Conservation (phyloP, 208 protist species). For the Leishmania aethiopica region DNA sequence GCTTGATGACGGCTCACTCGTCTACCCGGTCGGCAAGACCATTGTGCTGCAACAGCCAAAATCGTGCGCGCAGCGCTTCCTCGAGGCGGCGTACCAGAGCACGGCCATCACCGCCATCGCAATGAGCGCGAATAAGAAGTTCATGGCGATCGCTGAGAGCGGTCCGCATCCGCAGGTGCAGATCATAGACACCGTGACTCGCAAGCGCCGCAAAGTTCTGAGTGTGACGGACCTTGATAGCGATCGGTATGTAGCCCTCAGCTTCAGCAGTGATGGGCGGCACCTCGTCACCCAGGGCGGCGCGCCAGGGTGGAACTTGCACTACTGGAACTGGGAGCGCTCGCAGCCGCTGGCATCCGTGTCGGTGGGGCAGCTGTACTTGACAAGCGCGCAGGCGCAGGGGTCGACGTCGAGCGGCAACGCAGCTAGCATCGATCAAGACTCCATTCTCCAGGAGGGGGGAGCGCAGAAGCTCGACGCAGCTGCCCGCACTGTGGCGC, state of each 20-base stretch:
- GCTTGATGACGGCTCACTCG: slow-evolving; percentile 85
- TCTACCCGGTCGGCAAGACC: slow-evolving; percentile 89
- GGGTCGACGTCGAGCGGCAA: not conserved
- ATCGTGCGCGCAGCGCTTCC: slow-evolving; percentile 84
- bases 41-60: slow-evolving; percentile 80
- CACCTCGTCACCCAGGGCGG: slow-evolving; percentile 90
- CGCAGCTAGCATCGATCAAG: not conserved
- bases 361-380: slow-evolving; percentile 37
- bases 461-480: not conserved
- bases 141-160: slow-evolving; percentile 93
- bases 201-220: slow-evolving; percentile 87
- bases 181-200: slow-evolving; percentile 87
- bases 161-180: slow-evolving; percentile 73
- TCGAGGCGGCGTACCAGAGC: slow-evolving; percentile 69
- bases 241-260: slow-evolving; percentile 77
- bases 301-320: slow-evolving; percentile 77
- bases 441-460: not conserved
- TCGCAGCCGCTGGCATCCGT: slow-evolving; percentile 80
- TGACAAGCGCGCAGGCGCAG: slow-evolving; percentile 4
- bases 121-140: slow-evolving; percentile 94
- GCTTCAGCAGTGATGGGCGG: slow-evolving; percentile 87
- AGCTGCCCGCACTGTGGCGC: not conserved
- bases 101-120: slow-evolving; percentile 91
- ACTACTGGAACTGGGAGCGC: slow-evolving; percentile 93
- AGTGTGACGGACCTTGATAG: slow-evolving; percentile 76